A percentile compares a stretch with the other conserved stretches of the same genome.
phyloP scores from a whole-genome alignment of 1,139 yeast species.

The Suhomyces taliae region DNA sequence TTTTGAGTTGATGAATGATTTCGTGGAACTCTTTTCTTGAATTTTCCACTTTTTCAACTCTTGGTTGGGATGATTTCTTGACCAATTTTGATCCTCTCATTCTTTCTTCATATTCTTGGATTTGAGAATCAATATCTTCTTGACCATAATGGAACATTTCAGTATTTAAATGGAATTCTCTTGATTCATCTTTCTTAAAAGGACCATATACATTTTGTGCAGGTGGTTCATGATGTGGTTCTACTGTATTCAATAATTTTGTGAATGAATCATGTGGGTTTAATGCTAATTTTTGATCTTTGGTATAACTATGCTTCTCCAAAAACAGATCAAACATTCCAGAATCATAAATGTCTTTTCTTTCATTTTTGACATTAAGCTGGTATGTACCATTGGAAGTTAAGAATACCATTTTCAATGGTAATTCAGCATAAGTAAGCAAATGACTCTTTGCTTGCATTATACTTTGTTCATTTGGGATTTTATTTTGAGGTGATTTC shows the following conservation, averaged over 20 bases:
- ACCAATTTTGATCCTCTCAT: not conserved
- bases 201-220: constrained; percentile 16
- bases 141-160: constrained; percentile 25
- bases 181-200: constrained; percentile 8
- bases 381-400: constrained; percentile 21
- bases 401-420: constrained; percentile 19
- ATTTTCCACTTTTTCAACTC: not conserved
- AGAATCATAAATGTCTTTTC: constrained; percentile 26
- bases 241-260: constrained; percentile 5
- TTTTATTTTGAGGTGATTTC: constrained; percentile 28
- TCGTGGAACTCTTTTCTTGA: constrained; percentile 1
- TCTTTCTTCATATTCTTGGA: constrained; percentile 20
- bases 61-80: not conserved
- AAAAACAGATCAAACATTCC: constrained; percentile 28
- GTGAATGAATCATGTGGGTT: constrained; percentile 6
- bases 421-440: constrained; percentile 19
- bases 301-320: constrained; percentile 2
- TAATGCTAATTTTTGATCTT: not conserved
- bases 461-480: constrained; percentile 30
- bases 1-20: not conserved
- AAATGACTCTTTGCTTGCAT: constrained; percentile 29
- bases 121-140: constrained; percentile 19
- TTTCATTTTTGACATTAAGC: constrained; percentile 14
- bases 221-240: constrained; percentile 4
- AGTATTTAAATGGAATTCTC: constrained; percentile 21